These are phyloP conservation scores for Ganoderma sp. DNA, from an alignment of 1,284 basidiomycete species.

Conservation along the genomic window DNA sequence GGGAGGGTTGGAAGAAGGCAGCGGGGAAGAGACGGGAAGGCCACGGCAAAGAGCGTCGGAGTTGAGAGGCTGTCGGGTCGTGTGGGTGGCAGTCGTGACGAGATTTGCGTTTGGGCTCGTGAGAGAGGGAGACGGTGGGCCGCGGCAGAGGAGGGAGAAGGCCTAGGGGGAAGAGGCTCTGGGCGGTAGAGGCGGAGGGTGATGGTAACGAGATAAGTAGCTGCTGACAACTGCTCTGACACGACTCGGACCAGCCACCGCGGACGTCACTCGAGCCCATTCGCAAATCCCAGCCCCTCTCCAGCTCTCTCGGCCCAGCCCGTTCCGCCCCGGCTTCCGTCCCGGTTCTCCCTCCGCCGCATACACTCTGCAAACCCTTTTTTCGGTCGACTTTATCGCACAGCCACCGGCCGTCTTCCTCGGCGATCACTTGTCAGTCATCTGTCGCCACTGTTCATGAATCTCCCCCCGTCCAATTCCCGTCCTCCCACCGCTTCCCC, in stretches of 20 bases:
- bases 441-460: neutral
- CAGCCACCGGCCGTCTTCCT: slow-evolving; percentile 3
- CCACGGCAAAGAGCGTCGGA: slow-evolving; percentile 27
- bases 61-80: slow-evolving; percentile 1
- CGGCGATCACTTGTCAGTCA: neutral
- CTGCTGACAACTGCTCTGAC: neutral
- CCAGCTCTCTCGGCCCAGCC: neutral
- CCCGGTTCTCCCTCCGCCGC: neutral
- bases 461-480: neutral
- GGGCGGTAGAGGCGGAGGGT: slow-evolving; percentile 7
- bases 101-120: slow-evolving; percentile 8
- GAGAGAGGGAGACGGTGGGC: slow-evolving; percentile 17
- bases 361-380: neutral
- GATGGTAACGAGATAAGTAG: slow-evolving; percentile 21
- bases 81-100: neutral
- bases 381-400: neutral
- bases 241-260: neutral
- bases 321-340: neutral
- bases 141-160: slow-evolving; percentile 8
- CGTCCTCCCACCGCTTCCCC: neutral
- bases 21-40: slow-evolving; percentile 12
- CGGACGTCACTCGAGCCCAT: neutral
- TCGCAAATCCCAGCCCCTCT: neutral
- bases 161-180: slow-evolving; percentile 9
- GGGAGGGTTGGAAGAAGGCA: too few relatives aligned